Base-by-base conservation (phyloP, 2,329 filamentous ascomycete genomes). In the Ophiocordyceps sinensis region DNA sequence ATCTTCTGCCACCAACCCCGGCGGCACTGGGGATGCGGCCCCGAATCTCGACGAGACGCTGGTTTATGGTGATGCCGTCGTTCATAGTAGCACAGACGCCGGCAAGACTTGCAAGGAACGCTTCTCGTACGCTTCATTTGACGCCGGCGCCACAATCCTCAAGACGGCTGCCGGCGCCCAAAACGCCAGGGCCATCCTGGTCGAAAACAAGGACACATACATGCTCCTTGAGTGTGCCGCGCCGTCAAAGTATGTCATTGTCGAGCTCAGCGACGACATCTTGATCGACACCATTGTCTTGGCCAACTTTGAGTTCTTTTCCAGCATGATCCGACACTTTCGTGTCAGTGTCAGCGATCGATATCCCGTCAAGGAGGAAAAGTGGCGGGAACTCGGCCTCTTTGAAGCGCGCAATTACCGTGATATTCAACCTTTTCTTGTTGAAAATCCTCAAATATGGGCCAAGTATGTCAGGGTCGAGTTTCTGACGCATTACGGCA, bases 281-380 rank as follows among this genome's bases (percentile, higher is more conserved):
- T 71, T 94, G 36, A 83, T 98, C 44, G 91, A 98, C 57, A 98
- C 91, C 0, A 71, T 98, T 34, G 91, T 96, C n/a, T 71, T 98
- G 41, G 91, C 89, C 46, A 98, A 98, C 58, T 98, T 93, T 53
- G 91, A 98, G 60, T 98, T 98, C 67, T 98, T 98, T 67, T 94
- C 87, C 42, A 95, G 87, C 56, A 95, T 94, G 73, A 84, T 96
- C 51, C 82, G 87, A 41, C 83, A 80, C 38, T 95, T 98, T 59
- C 75, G 84, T 40, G 78, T 96, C 50, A 93, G 85, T 56, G 89
- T 95, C 38, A 93, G 88, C 43, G 91, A 96, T 63, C 79, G 86
- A 43, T 96, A 95, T 60, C 91, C 91, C 1, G 84, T 91, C 41
- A 96, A 95, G 60, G 62, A 76, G 42, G 88, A 94, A 39, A 85